Evolutionary conservation across 106 monocot genomes (phyloP), one percentile per base, ranked within the genome.

Genomic region (Alisma plantagoaquatica): DNA sequence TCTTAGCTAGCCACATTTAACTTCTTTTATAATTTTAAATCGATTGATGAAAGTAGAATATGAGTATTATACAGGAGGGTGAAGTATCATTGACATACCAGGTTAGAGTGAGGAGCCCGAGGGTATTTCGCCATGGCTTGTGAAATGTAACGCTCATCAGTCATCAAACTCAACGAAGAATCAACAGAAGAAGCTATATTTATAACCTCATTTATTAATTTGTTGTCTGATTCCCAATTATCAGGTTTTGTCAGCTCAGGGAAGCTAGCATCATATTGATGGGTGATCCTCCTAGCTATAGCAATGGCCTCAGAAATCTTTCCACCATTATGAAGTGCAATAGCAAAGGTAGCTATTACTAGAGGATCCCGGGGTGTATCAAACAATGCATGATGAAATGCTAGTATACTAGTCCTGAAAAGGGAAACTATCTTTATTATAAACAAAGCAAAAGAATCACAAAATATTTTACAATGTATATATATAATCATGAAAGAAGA

Each of bases 241-340:
- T 43, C 67, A 41, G 73, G 59, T 66, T 78, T 55, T 59, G 71
- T 65, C 31, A 94, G 54, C 38, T 96, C 96, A 0, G 75, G 64
- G 31, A 76, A 84, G 29, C 56, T 68, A 27, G 17, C 22, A 71
- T 88, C 59, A 62, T 74, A 68, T 23, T 46, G 44, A 46, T 66
- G 70, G 14, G 7, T 57, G 38, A 89, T 89, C 55, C 49, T 68
- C 63, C 59, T 76, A 6, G 78, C 80, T 50, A 81, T 96, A 41
- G 61, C 60, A 31, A 85, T 23, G 32, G 96, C 89, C 53, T 89
- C 75, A 46, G 49, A 29, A 8, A 96, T 46, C 69, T 96, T 62
- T 57, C 96, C 96, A 19, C 96, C 96, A 73, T 84, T 84, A 60
- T 89, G 80, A 35, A 96, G 57, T 52, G 88, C 75, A 49, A 96